These are phyloP conservation scores for Xerocomus potaroensis DNA, from an alignment of 768 basidiomycete genomes.

Conservation along the genomic window DNA sequence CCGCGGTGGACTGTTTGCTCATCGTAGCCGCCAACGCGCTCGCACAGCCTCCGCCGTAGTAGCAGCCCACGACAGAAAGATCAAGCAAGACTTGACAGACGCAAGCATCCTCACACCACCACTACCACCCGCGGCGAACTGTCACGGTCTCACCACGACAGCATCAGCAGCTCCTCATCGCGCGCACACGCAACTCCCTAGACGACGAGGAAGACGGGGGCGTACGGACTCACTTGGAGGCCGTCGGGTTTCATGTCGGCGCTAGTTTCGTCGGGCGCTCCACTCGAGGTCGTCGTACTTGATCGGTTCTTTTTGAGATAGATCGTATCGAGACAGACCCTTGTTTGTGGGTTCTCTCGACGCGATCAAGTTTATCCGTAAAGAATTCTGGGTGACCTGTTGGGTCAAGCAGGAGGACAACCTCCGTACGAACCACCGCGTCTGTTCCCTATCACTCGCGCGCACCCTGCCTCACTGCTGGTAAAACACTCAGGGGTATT, in stretches of 20 bases:
- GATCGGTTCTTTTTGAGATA: conserved; percentile 25
- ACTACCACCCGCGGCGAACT: conserved; percentile 38
- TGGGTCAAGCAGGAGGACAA: conserved; percentile 98
- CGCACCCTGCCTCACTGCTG: neutral
- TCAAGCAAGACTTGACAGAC: conserved; percentile 76
- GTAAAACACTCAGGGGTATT: conserved; percentile 64
- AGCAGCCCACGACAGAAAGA: conserved; percentile 55
- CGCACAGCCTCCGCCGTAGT: conserved; percentile 73
- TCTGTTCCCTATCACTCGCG: conserved; percentile 34
- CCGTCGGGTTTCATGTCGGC: conserved; percentile 83
- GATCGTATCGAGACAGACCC: conserved; percentile 70
- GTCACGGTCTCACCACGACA: conserved; percentile 31
- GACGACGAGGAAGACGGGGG: conserved; percentile 65
- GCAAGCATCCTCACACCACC: conserved; percentile 65
- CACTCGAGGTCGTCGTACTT: neutral
- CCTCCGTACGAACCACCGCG: conserved; percentile 89
- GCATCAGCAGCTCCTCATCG: conserved; percentile 27
- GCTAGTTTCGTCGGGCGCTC: conserved; percentile 72
- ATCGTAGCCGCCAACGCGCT: conserved; percentile 77
- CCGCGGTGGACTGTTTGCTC: conserved; percentile 81
- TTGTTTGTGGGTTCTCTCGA: conserved; percentile 83
- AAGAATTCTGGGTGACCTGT: conserved; percentile 85
- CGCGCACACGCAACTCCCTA: conserved; percentile 5
- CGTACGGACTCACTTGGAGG: conserved; percentile 64
- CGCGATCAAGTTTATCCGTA: conserved; percentile 92